These are phyloP conservation scores for Paracorniculantispora psalliotae DNA, from an alignment of 2,329 filamentous ascomycete species.

Conservation along the genomic window DNA sequence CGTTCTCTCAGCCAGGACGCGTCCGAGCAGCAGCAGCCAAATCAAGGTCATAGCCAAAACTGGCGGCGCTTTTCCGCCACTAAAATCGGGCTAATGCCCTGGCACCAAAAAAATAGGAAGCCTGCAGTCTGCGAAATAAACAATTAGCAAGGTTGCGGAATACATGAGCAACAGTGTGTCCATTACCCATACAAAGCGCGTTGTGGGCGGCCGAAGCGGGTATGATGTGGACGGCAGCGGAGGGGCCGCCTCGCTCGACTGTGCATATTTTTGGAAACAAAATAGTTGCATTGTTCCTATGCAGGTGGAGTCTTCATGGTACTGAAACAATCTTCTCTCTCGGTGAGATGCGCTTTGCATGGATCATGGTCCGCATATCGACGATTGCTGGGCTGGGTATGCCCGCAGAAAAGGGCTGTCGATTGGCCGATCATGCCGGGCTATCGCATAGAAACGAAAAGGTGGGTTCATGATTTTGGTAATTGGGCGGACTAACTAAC, in stretches of 20 bases:
- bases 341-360: not conserved
- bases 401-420: not conserved
- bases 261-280: not conserved
- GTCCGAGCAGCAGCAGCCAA: slow-evolving; percentile 5
- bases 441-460: not conserved
- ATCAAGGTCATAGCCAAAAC: slow-evolving; percentile 2
- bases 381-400: not conserved
- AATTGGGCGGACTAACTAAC: not conserved
- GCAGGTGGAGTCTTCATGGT: not conserved
- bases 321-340: slow-evolving; percentile 1
- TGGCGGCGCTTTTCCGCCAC: too few relatives aligned
- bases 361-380: not conserved
- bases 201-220: not conserved
- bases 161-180: too few relatives aligned
- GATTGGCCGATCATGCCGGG: not conserved
- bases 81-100: not conserved
- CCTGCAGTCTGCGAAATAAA: too few relatives aligned
- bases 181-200: too few relatives aligned
- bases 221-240: not conserved
- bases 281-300: not conserved
- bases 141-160: not conserved
- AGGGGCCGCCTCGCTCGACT: not conserved
- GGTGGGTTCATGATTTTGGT: not conserved
- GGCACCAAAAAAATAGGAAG: not conserved
- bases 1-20: not conserved